These are phyloP conservation scores for Stellera chamaejasme DNA, from an alignment of 345 rosid genomes.

Conservation along the genomic window DNA sequence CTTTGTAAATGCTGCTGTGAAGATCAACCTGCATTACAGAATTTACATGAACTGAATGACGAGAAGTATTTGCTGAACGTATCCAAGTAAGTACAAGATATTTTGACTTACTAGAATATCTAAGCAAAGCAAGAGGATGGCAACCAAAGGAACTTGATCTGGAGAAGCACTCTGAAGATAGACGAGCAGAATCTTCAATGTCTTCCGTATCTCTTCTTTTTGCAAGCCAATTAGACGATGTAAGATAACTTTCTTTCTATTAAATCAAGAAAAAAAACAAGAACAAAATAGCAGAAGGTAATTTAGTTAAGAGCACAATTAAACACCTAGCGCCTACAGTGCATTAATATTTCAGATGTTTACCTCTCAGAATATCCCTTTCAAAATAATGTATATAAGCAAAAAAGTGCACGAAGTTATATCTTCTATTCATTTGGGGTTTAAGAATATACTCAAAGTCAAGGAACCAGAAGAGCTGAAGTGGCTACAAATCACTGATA, in stretches of 20 bases:
- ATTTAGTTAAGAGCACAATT: not conserved
- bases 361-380: no score
- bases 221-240: conserved; percentile 21
- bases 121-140: conserved; percentile 40
- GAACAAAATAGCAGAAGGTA: not conserved
- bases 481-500: no score
- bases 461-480: no score
- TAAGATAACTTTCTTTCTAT: conserved; percentile 36
- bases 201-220: conserved; percentile 31
- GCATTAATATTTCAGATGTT: no score
- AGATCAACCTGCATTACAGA: conserved; percentile 30
- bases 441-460: no score
- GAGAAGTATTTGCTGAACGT: not conserved
- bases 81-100: not conserved
- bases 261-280: conserved; percentile 1
- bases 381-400: no score
- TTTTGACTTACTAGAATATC: conserved; percentile 33
- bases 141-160: conserved; percentile 34
- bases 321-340: no score
- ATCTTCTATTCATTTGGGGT: no score
- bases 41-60: not conserved
- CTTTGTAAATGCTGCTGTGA: conserved; percentile 40
- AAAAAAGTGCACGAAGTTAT: no score
- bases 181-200: conserved; percentile 33
- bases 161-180: conserved; percentile 35